A percentile compares a stretch with the other conserved stretches of the same genome.
Conservation (phyloP, 805 yeast species). For the Candida koratica region DNA sequence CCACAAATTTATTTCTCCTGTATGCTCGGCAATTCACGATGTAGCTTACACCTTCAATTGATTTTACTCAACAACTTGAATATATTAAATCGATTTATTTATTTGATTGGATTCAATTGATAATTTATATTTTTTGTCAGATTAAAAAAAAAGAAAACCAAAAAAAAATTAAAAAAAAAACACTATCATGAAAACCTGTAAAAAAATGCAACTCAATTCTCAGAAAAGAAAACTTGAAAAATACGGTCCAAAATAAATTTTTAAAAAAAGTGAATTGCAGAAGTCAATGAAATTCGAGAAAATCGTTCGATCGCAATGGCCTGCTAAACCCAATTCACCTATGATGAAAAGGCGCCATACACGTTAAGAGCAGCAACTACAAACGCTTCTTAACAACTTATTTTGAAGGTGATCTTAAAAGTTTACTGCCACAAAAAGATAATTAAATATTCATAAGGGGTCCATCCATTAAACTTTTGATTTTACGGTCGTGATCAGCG, state of each 20-base stretch:
- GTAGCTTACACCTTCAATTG: too few species aligned
- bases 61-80: too few species aligned
- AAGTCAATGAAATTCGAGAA: slow-evolving; percentile 1
- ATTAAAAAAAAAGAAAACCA: slow-evolving; percentile 1
- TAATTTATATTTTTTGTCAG: slow-evolving; percentile 6
- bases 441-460: slow-evolving; percentile 5
- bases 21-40: too few species aligned
- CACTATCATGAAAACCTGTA: slow-evolving; percentile 2
- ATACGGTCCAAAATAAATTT: not conserved
- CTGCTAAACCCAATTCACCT: not conserved
- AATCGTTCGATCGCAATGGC: too few species aligned
- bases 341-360: not conserved
- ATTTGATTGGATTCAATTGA: slow-evolving; percentile 1
- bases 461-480: slow-evolving; percentile 2
- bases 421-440: too few species aligned
- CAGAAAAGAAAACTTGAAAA: slow-evolving; percentile 1
- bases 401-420: too few species aligned
- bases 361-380: too few species aligned
- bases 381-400: too few species aligned
- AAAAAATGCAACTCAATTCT: slow-evolving; percentile 7
- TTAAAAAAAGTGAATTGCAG: slow-evolving; percentile 1
- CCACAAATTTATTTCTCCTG: too few species aligned
- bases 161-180: slow-evolving; percentile 1
- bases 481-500: slow-evolving; percentile 3
- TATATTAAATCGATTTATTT: not conserved